These are phyloP conservation scores for Mucor racemosus DNA, from an alignment of 371 early-diverging fungal genomes.

Conservation along the genomic window DNA sequence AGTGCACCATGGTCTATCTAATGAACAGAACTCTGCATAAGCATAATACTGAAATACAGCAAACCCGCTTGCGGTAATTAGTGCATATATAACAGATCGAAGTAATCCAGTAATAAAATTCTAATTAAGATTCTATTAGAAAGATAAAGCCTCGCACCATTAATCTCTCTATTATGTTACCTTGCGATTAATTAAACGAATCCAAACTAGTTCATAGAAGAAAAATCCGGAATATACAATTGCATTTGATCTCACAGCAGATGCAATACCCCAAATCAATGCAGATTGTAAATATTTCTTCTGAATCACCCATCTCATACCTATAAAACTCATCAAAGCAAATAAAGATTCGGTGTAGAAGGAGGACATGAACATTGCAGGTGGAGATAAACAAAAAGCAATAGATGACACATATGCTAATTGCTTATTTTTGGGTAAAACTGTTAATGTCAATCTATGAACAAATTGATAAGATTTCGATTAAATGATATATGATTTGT, in stretches of 20 bases:
- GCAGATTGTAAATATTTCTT: conserved; percentile 43
- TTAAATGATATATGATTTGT: no score
- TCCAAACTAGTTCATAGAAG: conserved; percentile 58
- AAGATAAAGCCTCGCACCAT: no score
- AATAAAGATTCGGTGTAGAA: conserved; percentile 91
- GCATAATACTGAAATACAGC: conserved; percentile 74
- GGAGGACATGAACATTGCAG: conserved; percentile 87
- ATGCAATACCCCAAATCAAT: conserved; percentile 65
- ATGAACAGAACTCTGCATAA: conserved; percentile 65
- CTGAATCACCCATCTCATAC: conserved; percentile 65
- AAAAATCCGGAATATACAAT: conserved; percentile 84
- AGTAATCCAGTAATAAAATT: conserved; percentile 33
- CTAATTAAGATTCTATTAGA: neutral
- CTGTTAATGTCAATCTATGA: conserved; percentile 47
- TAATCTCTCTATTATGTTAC: neutral
- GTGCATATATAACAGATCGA: conserved; percentile 43
- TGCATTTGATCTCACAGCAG: conserved; percentile 82
- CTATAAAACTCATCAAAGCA: conserved; percentile 77
- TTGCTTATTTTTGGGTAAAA: conserved; percentile 54
- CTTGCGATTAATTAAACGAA: conserved; percentile 15
- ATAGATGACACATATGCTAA: conserved; percentile 73
- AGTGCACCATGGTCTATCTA: conserved; percentile 76
- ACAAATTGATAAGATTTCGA: neutral
- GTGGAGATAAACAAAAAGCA: conserved; percentile 78
- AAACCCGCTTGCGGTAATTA: conserved; percentile 62